Base-by-base conservation (phyloP, 2,329 filamentous ascomycete genomes). In the Myotisia sp. region DNA sequence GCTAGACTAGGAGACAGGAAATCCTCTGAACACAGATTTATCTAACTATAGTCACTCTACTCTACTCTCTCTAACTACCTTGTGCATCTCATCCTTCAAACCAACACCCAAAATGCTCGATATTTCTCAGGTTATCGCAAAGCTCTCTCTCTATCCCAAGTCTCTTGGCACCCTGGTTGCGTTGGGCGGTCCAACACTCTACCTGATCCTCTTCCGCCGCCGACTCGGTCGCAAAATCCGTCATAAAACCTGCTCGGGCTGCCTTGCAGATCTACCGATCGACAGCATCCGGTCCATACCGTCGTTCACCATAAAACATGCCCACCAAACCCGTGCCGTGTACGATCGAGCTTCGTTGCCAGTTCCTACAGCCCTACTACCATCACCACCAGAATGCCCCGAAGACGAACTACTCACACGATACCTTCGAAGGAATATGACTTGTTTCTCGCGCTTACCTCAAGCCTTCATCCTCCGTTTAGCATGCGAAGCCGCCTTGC, bases 381-480 rank as follows among this genome's bases (percentile, higher is more conserved):
- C 38, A 1, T 43, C 53, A 4, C 47, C 49, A 1, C 17, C 33
- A n/a, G 17, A 33, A 5, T 29, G 44, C 3, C 24, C 41, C 1
- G 24, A 39, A 1, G 43, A 48, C 1, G n/a, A 39, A 9, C 39
- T 55, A 4, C 47, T 56, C 28, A 49, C 42, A 10, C 36, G 42
- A 2, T 47, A 56, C 5, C 34, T 55, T 8, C 51, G 53, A 4
- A 50, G 50, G 24, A 58, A 55, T 23, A 55, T 58, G 50, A 40
- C 31, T 3, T 40, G 39, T 1, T 58, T 58, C 26, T 37, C 50
- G n/a, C 46, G 41, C 9, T 48, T 54, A 22, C 55, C 55, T 6
- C 51, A 56, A 27, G 51, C 51, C 1, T 47, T 46, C 22, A 38
- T 51, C 7, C 30, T 55, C 2, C 40, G 45, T 5, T 22, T 52